Conservation (phyloP, 805 yeast genomes). For the Isabelozyma heimii region DNA sequence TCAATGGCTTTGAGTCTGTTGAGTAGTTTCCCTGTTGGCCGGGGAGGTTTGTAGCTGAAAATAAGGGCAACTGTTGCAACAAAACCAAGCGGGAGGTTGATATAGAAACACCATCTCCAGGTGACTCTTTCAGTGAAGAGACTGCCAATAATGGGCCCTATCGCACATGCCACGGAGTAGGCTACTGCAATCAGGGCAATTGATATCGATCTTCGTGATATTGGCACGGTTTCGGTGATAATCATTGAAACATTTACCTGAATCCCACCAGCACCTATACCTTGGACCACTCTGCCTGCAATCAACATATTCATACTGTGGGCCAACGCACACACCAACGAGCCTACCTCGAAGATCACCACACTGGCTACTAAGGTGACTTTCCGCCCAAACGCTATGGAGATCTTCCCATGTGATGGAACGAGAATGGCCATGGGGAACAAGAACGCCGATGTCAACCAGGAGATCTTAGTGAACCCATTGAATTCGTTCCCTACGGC, state of each 20-base stretch:
- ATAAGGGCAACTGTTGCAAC: constrained; percentile 31
- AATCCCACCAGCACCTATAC: constrained; percentile 22
- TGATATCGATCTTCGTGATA: constrained; percentile 25
- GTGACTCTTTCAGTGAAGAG: constrained; percentile 49
- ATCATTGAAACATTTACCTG: constrained; percentile 16
- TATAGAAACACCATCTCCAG: constrained; percentile 73
- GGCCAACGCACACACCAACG: constrained; percentile 17
- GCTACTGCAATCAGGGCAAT: constrained; percentile 29
- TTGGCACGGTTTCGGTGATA: constrained; percentile 17
- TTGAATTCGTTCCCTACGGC: constrained; percentile 14
- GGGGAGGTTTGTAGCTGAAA: constrained; percentile 39
- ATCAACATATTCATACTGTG: constrained; percentile 19
- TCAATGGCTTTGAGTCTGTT: constrained; percentile 40
- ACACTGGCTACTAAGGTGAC: constrained; percentile 12
- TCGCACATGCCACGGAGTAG: constrained; percentile 44
- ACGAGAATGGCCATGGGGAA: constrained; percentile 19
- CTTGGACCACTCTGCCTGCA: constrained; percentile 22
- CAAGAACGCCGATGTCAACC: constrained; percentile 20
- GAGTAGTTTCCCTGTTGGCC: constrained; percentile 26
- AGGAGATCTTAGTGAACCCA: constrained; percentile 17
- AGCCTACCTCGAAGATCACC: constrained; percentile 18
- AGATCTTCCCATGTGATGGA: constrained; percentile 18
- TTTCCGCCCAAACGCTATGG: constrained; percentile 22
- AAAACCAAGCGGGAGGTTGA: constrained; percentile 62
- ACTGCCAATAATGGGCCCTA: constrained; percentile 63